Conservation (phyloP, 73 alveolate species). For the Tetrahymena thermophila region DNA sequence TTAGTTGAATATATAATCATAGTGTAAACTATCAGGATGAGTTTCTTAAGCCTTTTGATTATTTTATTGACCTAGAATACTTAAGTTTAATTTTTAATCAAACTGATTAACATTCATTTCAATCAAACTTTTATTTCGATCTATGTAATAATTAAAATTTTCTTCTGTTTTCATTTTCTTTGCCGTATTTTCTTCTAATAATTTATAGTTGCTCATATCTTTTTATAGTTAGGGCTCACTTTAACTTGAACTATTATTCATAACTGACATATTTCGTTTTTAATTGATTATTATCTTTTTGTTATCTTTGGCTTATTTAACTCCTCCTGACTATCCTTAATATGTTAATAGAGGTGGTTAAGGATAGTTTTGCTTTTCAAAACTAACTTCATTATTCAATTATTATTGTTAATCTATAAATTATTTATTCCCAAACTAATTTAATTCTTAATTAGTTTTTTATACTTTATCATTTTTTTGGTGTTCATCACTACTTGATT, state of each 20-base stretch:
- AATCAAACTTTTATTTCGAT: background rate
- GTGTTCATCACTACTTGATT: background rate
- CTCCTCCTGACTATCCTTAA: no score
- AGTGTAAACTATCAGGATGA: no score
- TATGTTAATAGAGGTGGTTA: background rate
- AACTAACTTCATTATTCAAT: no score
- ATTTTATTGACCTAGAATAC: no score
- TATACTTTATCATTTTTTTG: no score
- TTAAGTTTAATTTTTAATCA: no score
- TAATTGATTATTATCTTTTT: no score
- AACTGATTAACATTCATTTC: no score
- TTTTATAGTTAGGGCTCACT: no score
- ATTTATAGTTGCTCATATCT: no score
- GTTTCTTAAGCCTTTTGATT: no score
- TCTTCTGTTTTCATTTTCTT: background rate
- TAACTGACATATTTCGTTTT: background rate
- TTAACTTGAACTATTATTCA: background rate
- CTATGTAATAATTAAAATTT: background rate
- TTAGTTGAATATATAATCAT: background rate
- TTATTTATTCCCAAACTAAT: background rate
- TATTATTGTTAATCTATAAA: background rate
- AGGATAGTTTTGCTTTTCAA: background rate
- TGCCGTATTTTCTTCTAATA: background rate
- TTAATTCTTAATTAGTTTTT: background rate
- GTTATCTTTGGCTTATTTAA: background rate